Evolutionary conservation across 768 basidiomycete species (phyloP).

Genomic region (Lenzites betulinus): DNA sequence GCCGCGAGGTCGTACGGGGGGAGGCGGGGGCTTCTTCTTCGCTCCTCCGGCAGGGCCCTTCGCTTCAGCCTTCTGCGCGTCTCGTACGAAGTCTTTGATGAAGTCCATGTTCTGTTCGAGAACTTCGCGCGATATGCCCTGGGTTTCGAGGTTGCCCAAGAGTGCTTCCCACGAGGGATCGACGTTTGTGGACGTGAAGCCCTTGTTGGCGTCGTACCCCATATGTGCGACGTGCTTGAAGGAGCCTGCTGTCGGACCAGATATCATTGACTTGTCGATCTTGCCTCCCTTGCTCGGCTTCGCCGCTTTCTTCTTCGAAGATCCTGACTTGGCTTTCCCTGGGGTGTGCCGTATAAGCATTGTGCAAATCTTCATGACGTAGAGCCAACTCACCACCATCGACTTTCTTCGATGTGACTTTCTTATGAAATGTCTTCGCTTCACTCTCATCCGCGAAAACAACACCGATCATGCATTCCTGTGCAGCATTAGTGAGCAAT

Average conservation of each 20-base stretch:
- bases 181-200: conserved; percentile 84
- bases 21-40: conserved; percentile 38
- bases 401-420: conserved; percentile 68
- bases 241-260: conserved; percentile 71
- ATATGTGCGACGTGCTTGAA: conserved; percentile 95
- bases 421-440: conserved; percentile 84
- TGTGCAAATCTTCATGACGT: neutral
- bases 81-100: conserved; percentile 78
- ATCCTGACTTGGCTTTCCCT: conserved; percentile 48
- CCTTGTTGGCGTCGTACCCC: conserved; percentile 87
- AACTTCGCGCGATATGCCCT: conserved; percentile 67
- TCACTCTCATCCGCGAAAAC: conserved; percentile 88
- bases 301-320: conserved; percentile 53
- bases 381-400: neutral
- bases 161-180: conserved; percentile 88
- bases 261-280: conserved; percentile 93
- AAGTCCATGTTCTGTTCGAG: conserved; percentile 84
- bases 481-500: conserved; percentile 2
- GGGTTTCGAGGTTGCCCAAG: conserved; percentile 60
- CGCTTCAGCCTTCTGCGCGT: conserved; percentile 41
- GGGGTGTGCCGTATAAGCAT: neutral
- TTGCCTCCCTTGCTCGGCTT: conserved; percentile 64
- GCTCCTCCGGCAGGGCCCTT: conserved; percentile 7
- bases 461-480: conserved; percentile 91
- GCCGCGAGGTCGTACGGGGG: conserved; percentile 44